Base-by-base conservation (phyloP, 2,329 filamentous ascomycete genomes). In the Tolypocladium endophyticum region DNA sequence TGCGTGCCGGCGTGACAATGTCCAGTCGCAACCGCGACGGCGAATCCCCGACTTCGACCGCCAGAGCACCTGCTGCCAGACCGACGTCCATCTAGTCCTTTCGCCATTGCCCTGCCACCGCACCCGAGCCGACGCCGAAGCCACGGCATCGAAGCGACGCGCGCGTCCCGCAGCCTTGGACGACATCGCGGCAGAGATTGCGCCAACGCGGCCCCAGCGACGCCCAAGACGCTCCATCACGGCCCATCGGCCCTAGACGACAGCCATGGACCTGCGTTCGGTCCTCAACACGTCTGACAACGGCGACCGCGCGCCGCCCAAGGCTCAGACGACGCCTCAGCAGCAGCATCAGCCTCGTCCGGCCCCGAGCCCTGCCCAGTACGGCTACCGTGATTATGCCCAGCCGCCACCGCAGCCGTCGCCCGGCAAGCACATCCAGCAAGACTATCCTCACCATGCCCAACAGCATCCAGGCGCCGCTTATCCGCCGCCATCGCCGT, bases 261-360 rank as follows among this genome's bases (percentile, higher is more conserved):
- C 62, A 68, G 30, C 60, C 59, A 79, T 84, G 81, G 80, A 83
- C 74, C 75, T 84, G 60, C 72, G 75, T 63, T 77, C 77, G 20
- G 80, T 86, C 66, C 72, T 85, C 55, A 85, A 84, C 69, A 74
- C 77, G 28, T 76, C 79, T 41, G 81, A 81, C 62, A 72, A 72
- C 60, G 77, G 73, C 65, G 77, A 74, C 57, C 70, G 72, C 62
- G 67, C 69, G 54, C 70, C 71, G 57, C 66, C 70, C 59, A 72
- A 71, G 63, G 69, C 71, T 58, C 67, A 67, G 52, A 68, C 66
- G 41, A 67, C 68, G 60, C 70, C 68, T 36, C 69, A 68, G 58
- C 72, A 72, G 64, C 72, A 70, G 54, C 70, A 61, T 30, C 59
- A 69, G 56, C 68, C 68, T 60, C 68, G 64, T 36, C 69, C 69